phyloP scores from a whole-genome alignment of 1,139 yeast species.

The Nematodospora anomalae region DNA sequence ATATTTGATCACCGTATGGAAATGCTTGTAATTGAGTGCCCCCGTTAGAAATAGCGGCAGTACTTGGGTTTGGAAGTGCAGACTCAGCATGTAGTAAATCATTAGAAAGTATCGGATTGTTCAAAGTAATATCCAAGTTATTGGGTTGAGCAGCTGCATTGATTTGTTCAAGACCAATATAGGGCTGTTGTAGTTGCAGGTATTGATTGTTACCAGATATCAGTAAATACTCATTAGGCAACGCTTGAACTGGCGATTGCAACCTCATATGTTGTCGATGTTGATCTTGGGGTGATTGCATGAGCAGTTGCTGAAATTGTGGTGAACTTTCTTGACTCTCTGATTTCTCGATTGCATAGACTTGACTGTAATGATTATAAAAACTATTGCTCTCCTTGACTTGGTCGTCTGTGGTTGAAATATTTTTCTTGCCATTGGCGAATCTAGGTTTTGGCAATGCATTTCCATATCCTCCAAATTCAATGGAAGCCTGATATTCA shows the following conservation, averaged over 20 bases:
- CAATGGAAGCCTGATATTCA: conserved; percentile 43
- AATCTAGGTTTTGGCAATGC: conserved; percentile 32
- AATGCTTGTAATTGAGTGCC: conserved; percentile 17
- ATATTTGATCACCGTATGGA: conserved; percentile 25
- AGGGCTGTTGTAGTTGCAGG: conserved; percentile 13
- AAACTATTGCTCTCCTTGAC: conserved; percentile 13
- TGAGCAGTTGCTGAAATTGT: conserved; percentile 3
- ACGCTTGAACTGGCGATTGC: conserved; percentile 5
- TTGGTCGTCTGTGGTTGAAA: conserved; percentile 18
- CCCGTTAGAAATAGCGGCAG: not conserved
- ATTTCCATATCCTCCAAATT: conserved; percentile 42
- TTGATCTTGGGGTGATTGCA: conserved; percentile 5
- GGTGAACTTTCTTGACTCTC: conserved; percentile 9
- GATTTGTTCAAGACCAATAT: conserved; percentile 17
- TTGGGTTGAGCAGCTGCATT: conserved; percentile 14
- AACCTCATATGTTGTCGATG: conserved; percentile 1
- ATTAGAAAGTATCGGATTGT: conserved; percentile 7
- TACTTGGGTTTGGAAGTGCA: conserved; percentile 1
- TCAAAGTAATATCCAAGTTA: conserved; percentile 4
- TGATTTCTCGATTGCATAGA: conserved; percentile 22
- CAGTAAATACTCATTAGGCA: conserved; percentile 8
- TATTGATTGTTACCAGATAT: not conserved
- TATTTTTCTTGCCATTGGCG: conserved; percentile 14
- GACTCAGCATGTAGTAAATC: conserved; percentile 2
- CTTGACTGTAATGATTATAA: conserved; percentile 26